phyloP scores from a whole-genome alignment of 75 land plant species.

The Larix kaempferi region DNA sequence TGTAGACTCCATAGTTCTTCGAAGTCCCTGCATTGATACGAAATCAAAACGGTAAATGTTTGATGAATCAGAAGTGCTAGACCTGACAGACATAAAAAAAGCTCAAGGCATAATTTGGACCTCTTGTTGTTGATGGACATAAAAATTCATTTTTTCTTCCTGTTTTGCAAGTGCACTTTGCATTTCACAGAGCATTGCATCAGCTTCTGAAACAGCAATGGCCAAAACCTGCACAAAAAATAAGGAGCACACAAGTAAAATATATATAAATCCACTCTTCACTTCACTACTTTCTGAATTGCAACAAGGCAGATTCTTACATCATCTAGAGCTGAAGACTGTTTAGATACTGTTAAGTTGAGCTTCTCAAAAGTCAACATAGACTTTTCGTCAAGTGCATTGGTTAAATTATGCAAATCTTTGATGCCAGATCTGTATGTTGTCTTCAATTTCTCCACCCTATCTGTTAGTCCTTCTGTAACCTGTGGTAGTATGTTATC shows the following conservation, averaged over 20 bases:
- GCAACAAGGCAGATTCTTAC: conserved; percentile 10
- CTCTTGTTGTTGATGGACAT: conserved; percentile 40
- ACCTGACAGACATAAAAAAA: background rate
- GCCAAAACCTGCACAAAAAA: conserved; percentile 20
- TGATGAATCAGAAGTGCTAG: background rate
- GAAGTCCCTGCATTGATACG: conserved; percentile 18
- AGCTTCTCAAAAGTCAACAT: conserved; percentile 16
- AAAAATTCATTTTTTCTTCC: conserved; percentile 23
- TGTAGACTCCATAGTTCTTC: conserved; percentile 25
- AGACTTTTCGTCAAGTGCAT: conserved; percentile 23
- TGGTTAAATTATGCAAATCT: conserved; percentile 16
- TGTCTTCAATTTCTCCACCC: conserved; percentile 18
- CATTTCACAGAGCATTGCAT: conserved; percentile 20
- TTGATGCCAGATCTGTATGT: conserved; percentile 25
- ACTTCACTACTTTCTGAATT: background rate
- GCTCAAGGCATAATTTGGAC: conserved; percentile 5
- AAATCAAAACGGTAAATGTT: background rate
- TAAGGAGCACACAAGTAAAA: background rate
- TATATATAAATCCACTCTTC: conserved; percentile 2
- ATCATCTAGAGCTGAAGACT: conserved; percentile 23
- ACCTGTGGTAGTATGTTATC: conserved; percentile 17
- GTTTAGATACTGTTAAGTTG: conserved; percentile 16
- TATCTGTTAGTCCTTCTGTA: conserved; percentile 27
- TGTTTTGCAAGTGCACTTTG: conserved; percentile 26
- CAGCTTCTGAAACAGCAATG: conserved; percentile 33